phyloP scores from a whole-genome alignment of 2,329 filamentous ascomycete genomes.

The Passalora sequoiae region DNA sequence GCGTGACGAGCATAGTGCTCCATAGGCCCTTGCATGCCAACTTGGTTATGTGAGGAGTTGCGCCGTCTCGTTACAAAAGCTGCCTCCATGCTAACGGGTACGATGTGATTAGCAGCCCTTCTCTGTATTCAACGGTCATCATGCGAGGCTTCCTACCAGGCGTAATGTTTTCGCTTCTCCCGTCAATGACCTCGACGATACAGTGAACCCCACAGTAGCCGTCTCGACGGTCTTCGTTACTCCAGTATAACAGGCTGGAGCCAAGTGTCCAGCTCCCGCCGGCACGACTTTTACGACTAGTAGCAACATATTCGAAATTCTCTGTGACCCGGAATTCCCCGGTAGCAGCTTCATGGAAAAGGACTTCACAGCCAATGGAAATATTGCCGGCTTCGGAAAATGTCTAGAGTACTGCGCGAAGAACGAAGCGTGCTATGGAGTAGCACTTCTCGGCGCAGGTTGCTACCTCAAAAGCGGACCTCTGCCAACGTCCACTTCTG shows the following conservation, averaged over 20 bases:
- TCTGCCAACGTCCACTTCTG: not conserved
- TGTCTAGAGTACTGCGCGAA: constrained; percentile 25
- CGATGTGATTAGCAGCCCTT: too few species aligned
- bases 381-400: constrained; percentile 13
- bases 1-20: too few species aligned
- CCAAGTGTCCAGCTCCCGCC: constrained; percentile 20
- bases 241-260: not conserved
- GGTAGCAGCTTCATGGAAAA: constrained; percentile 23
- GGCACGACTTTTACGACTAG: constrained; percentile 19
- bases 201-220: too few species aligned
- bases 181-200: too few species aligned
- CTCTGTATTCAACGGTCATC: too few species aligned
- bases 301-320: constrained; percentile 22
- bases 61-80: too few species aligned
- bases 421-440: constrained; percentile 23
- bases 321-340: constrained; percentile 28
- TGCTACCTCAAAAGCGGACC: not conserved
- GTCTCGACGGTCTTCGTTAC: too few species aligned
- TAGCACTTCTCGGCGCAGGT: constrained; percentile 9
- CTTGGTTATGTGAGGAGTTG: too few species aligned
- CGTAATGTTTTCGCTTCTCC: too few species aligned
- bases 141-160: too few species aligned
- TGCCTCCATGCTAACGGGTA: too few species aligned
- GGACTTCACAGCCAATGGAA: constrained; percentile 8
- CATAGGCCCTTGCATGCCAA: too few species aligned